Evolutionary conservation across 768 basidiomycete genomes (phyloP).

Genomic region (Russula ochroleuca): DNA sequence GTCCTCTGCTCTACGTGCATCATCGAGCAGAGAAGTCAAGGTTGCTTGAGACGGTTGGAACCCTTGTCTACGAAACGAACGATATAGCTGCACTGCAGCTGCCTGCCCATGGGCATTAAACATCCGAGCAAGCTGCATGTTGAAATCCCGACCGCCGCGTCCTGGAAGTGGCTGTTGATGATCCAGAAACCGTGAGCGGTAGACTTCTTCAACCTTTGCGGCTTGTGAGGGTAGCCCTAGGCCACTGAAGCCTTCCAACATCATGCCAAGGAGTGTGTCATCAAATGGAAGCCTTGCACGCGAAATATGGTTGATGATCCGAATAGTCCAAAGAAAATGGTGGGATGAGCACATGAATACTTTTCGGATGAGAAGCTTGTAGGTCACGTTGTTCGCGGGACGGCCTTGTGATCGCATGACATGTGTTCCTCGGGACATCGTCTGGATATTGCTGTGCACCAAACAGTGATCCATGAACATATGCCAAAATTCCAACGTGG

Average conservation of each 20-base stretch:
- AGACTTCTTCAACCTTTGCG: conserved; percentile 22
- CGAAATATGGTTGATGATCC: conserved; percentile 20
- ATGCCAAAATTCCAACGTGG: conserved; percentile 53
- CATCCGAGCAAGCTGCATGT: conserved; percentile 16
- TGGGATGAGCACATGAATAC: conserved; percentile 33
- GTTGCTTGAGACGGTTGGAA: conserved; percentile 25
- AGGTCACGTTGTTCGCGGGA: conserved; percentile 45
- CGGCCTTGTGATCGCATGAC: conserved; percentile 39
- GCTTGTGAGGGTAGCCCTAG: conserved; percentile 20
- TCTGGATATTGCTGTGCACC: conserved; percentile 15
- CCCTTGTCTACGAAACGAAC: conserved; percentile 7
- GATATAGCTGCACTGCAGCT: conserved; percentile 9
- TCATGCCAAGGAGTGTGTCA: conserved; percentile 14
- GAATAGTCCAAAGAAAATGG: conserved; percentile 19
- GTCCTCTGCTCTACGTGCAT: conserved; percentile 10
- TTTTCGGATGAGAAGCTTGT: conserved; percentile 46
- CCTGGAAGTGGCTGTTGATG: not conserved
- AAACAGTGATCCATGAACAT: conserved; percentile 44
- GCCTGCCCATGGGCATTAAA: conserved; percentile 8
- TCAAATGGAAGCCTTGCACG: conserved; percentile 26
- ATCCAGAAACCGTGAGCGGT: conserved; percentile 12
- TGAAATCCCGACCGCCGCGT: conserved; percentile 7
- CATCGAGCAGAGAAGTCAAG: conserved; percentile 14
- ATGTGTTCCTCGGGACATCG: conserved; percentile 17
- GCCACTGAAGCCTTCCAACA: conserved; percentile 27